Base-by-base conservation (phyloP, 2,329 filamentous ascomycete species). In the Ceratocystis papillata region DNA sequence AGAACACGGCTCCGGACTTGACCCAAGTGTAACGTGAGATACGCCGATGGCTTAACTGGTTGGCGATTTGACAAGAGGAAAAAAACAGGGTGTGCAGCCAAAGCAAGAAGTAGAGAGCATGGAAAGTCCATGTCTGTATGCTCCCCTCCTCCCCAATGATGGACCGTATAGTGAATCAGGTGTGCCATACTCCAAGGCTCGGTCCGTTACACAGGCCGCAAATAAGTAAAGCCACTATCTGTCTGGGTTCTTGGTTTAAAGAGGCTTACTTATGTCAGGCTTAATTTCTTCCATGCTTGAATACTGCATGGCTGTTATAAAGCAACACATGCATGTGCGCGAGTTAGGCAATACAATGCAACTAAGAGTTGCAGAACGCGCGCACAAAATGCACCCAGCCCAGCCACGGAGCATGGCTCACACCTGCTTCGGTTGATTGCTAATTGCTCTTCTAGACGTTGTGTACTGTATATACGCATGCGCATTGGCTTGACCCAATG, bases 241-340 rank as follows among this genome's bases (percentile, higher is more conserved):
- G 17, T 59, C 55, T 59, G 15, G 55, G 20, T n/a, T 41, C 30
- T n/a, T 37, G 28, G 8, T 30, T 59, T 1, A 28, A 30, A 30
- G 55, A 59, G 28, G 30, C 28, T n/a, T 20, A n/a, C 28, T 20
- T 17, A n/a, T 30, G 30, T n/a, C 55, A 37, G 55, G 30, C 30
- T 59, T 59, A 37, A 37, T 59, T 59, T 59, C 25, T 33, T 37
- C 28, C 33, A 37, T 37, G 55, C 55, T 59, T 37, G 28, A 59
- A n/a, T 6, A 59, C 55, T 33, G 55, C 55, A 59, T 37, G 12
- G 10, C 8, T 25, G 8, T 25, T 28, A 30, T 55, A 55, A 10
- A 55, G 50, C 50, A 55, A 30, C 17, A 25, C 22, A 55, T 55
- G 50, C 25, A 55, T 25, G 22, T 17, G 53, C 6, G 22, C 22